These are phyloP conservation scores for Puccinia hordei DNA, from an alignment of 1,284 basidiomycete species.

Conservation along the genomic window DNA sequence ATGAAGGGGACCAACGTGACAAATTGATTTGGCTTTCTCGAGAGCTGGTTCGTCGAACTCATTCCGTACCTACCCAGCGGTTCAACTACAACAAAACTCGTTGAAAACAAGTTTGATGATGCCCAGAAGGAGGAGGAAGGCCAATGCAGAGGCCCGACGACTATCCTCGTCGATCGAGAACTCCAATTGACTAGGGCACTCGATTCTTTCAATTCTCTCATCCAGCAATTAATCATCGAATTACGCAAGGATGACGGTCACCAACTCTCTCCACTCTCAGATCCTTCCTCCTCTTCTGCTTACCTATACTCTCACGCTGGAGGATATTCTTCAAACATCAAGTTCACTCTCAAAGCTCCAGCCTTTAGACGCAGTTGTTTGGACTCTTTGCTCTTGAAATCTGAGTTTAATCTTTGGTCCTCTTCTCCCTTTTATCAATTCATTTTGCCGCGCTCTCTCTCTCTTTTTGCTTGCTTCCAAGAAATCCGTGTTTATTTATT, in stretches of 20 bases:
- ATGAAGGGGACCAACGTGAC: too few relatives aligned
- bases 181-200: neutral
- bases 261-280: too few relatives aligned
- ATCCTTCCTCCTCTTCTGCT: neutral
- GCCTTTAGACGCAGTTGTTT: conserved; percentile 1
- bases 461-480: too few relatives aligned
- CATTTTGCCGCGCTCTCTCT: too few relatives aligned
- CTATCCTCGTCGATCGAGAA: neutral
- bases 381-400: neutral
- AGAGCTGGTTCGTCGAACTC: conserved; percentile 6
- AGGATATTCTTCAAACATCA: neutral
- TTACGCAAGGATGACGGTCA: neutral
- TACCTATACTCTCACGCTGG: neutral
- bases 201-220: neutral
- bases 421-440: neutral
- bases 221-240: neutral
- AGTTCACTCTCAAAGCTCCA: neutral
- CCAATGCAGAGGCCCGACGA: too few relatives aligned
- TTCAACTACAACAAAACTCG: neutral
- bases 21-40: too few relatives aligned
- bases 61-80: neutral
- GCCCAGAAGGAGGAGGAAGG: neutral
- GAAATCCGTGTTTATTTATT: too few relatives aligned
- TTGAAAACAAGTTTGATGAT: neutral
- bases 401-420: conserved; percentile 19